Base-by-base conservation (phyloP, 208 protist genomes). In the Tritrichomonas foetus region DNA sequence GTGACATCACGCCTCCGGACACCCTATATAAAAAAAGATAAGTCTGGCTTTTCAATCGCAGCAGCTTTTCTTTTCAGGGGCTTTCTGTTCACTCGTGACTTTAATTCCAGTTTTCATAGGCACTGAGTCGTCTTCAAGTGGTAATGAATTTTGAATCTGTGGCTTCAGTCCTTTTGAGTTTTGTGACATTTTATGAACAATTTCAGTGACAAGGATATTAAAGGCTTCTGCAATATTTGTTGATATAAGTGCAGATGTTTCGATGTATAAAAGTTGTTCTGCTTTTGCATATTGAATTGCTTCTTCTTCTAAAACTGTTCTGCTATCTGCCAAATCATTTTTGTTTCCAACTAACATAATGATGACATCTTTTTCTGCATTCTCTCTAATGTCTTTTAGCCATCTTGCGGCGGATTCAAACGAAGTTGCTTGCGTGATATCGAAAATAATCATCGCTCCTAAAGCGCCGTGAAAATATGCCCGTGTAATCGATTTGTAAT, bases 121-220 rank as follows among this genome's bases (percentile, higher is more conserved):
- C 5, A 61, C 11, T 61, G 53, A 16, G 53, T 61, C 53, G 16
- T 61, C 53, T 61, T 61, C 53, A 22, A 61, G 16, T 61, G 53
- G 53, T 16, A 61, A 61, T 61, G 53, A 61, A 61, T 61, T 16
- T 61, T 61, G 53, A 22, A 61, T 61, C 53, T 61, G 53, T 16
- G 53, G 53, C 16, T 61, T 61, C 16, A 61, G 16, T 22, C 16
- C 53, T 61, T 61, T 61, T 61, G 5, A 22, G 16, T 61, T 61
- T n/a, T n/a, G n/a, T 61, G 53, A 22, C 16, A 61, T 22, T 61
- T 61, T 61, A 61, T 61, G 5, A 69, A 69, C 64, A 69, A 69
- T 98, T 96, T 96, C 99, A 99, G 30, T 98, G 98, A 92, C 64
- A 69, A 69, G 3, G n/a, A n/a, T 16, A n/a, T 69, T 3, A 25